These are phyloP conservation scores for Heliamphora pulchella DNA, from an alignment of 179 eudicot species.

Conservation along the genomic window DNA sequence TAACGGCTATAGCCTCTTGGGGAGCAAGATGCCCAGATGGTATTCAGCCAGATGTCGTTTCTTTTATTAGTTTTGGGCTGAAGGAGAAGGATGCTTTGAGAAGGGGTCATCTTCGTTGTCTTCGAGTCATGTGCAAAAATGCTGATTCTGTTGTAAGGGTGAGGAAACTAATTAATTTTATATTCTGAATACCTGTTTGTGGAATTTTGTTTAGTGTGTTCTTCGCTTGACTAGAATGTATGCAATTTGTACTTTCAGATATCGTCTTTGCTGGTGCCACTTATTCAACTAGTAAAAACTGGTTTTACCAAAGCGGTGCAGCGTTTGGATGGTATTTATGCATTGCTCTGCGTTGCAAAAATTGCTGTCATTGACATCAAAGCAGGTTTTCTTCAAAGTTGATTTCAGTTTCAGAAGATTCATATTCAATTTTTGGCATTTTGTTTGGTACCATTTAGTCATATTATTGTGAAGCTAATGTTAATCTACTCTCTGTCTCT, in stretches of 20 bases:
- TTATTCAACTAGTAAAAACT: slow-evolving; percentile 77
- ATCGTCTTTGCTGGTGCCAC: slow-evolving; percentile 67
- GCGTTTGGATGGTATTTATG: slow-evolving; percentile 88
- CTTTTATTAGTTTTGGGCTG: slow-evolving; percentile 67
- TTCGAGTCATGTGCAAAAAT: slow-evolving; percentile 61
- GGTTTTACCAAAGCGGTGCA: slow-evolving; percentile 84
- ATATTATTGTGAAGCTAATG: slow-evolving; percentile 7
- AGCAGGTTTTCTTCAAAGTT: slow-evolving; percentile 50
- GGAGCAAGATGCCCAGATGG: slow-evolving; percentile 54
- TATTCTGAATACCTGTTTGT: not conserved
- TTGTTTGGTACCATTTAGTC: not conserved
- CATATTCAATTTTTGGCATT: not conserved
- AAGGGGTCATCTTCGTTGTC: slow-evolving; percentile 85
- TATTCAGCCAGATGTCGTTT: slow-evolving; percentile 46
- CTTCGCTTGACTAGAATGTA: not conserved
- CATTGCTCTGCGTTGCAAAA: slow-evolving; percentile 65
- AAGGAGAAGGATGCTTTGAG: slow-evolving; percentile 88
- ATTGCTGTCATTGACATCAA: slow-evolving; percentile 82
- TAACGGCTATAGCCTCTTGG: slow-evolving; percentile 79
- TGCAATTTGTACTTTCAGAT: slow-evolving; percentile 35
- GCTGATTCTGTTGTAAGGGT: slow-evolving; percentile 63
- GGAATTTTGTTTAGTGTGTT: not conserved
- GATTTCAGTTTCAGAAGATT: not conserved
- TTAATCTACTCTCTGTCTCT: not conserved
- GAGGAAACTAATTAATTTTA: slow-evolving; percentile 13